Base-by-base conservation (phyloP, 805 yeast species). In the Teunomyces gatunensis region DNA sequence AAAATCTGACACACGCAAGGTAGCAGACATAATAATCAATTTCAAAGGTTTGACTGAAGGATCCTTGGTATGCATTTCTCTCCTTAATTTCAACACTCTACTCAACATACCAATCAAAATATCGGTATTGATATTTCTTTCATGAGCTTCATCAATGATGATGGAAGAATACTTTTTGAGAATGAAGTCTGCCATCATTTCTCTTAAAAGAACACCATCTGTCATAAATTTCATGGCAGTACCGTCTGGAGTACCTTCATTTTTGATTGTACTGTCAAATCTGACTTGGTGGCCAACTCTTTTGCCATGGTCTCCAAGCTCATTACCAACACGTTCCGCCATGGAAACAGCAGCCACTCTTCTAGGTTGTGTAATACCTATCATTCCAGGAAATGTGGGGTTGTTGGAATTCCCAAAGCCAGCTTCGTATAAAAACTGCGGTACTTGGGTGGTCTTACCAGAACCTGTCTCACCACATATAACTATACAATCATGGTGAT, bases 391-490 rank as follows among this genome's bases (percentile, higher is more conserved):
- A 43, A 64, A 63, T 12, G 57, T 45, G 15, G 65, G 61, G 10
- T 83, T 80, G 6, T 81, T 81, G 5, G 81, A 70, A 6, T 77
- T 75, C 4, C 97, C 97, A 61, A 85, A 92, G 1, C 98, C 98
- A 0, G 96, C 81, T 67, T 94, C 99, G 60, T 83, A 89, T 39
- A 94, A 68, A 59, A 94, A 94, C 63, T 94, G 99, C 0, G 99
- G 99, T 4, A 94, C 91, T 68, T 94, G 99, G 0, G 99, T 94
- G 1, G 99, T 94, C 65, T 94, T 94, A 68, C 99, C 99, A 2
- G 97, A 90, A 57, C 99, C 99, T 0, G 99, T 94, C 58, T 91
- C 98, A 75, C 99, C 99, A 71, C 97, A 92, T 21, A 94, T 77
- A 11, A 94, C 85, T 0, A 91, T 83, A 50, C 92, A 86, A 58